A percentile compares a stretch with the other conserved stretches of the same genome.
Conservation (phyloP, 768 basidiomycete genomes). For the Pleurotus pulmonarius region DNA sequence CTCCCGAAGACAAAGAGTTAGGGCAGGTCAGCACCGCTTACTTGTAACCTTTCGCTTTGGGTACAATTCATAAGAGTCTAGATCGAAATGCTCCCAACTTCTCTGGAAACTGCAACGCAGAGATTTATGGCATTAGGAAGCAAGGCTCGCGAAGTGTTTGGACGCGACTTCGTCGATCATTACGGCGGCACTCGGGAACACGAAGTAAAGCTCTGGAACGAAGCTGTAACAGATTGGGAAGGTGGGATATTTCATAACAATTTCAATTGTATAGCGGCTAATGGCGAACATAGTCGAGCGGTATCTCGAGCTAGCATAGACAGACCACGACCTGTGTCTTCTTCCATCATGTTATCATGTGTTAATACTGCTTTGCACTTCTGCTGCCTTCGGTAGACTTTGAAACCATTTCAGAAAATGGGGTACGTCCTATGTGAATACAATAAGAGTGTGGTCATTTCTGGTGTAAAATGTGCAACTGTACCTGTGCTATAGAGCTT, state of each 20-base stretch:
- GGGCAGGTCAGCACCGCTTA: constrained; percentile 40
- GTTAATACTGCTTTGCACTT: neutral
- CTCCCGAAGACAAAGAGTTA: constrained; percentile 50
- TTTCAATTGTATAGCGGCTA: constrained; percentile 10
- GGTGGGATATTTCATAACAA: constrained; percentile 34
- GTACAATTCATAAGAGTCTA: constrained; percentile 18
- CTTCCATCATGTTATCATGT: neutral
- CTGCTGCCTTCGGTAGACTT: constrained; percentile 17
- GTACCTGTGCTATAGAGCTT: constrained; percentile 59
- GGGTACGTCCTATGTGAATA: constrained; percentile 55
- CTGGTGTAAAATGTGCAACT: constrained; percentile 6
- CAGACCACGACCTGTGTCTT: neutral
- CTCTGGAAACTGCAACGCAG: constrained; percentile 74
- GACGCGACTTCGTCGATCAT: constrained; percentile 90
- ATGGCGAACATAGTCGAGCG: constrained; percentile 59
- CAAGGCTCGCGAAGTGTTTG: constrained; percentile 84
- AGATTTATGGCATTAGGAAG: constrained; percentile 77
- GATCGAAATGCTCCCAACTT: constrained; percentile 74
- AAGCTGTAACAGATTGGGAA: constrained; percentile 94
- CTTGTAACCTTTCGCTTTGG: constrained; percentile 8
- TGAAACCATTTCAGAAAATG: constrained; percentile 70
- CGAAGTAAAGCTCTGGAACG: constrained; percentile 82
- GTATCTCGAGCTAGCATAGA: constrained; percentile 76
- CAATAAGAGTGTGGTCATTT: neutral
- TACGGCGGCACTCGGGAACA: constrained; percentile 94